Evolutionary conservation across 2,329 filamentous ascomycete species (phyloP), one percentile per base, ranked within the genome.

Genomic region (Botrytis fabae): DNA sequence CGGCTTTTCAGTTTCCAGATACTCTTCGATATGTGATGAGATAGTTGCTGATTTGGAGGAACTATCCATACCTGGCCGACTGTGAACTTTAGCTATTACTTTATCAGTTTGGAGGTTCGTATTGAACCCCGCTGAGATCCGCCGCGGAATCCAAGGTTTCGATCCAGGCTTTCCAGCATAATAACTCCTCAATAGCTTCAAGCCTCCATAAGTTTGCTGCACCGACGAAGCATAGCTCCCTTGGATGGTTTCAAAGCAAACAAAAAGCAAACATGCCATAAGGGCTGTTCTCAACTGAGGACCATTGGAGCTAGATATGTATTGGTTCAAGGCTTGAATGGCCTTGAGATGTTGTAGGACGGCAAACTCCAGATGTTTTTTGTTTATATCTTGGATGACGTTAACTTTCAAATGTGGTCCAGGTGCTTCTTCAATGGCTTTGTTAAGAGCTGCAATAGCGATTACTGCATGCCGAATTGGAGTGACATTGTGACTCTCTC

Each of bases 391-490:
- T 60, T 80, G 78, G n/a, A 79, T 77, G 46, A 83, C 80, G 22
- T 80, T 81, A 63, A 78, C 77, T 73, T 79, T 82, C 69, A 78
- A 74, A 72, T 70, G 66, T 18, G 77, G 72, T 1, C 78, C 76
- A 16, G 76, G 77, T 18, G 81, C 78, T 51, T 57, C 74, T 77
- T 90, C 88, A 6, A 91, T 79, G 4, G 89, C 90, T 80, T 90
- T 90, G 79, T 91, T 91, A 40, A 92, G 82, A 4, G 89, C 89
- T 25, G 89, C 90, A 7, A 92, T 83, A 7, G 90, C 90, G 44
- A 92, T 85, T n/a, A 91, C 88, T 20, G 90, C 88, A 79, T 92
- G 88, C 20, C 87, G 87, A 74, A 92, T 88, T 40, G 90, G 84
- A 12, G 85, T 81, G 76, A 90, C 86, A 7, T 84, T 83, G 74